A percentile compares a stretch with the other conserved stretches of the same genome.
Evolutionary conservation across 2,329 filamentous ascomycete species (phyloP).

Genomic region (Ceratocystiopsis minuta): DNA sequence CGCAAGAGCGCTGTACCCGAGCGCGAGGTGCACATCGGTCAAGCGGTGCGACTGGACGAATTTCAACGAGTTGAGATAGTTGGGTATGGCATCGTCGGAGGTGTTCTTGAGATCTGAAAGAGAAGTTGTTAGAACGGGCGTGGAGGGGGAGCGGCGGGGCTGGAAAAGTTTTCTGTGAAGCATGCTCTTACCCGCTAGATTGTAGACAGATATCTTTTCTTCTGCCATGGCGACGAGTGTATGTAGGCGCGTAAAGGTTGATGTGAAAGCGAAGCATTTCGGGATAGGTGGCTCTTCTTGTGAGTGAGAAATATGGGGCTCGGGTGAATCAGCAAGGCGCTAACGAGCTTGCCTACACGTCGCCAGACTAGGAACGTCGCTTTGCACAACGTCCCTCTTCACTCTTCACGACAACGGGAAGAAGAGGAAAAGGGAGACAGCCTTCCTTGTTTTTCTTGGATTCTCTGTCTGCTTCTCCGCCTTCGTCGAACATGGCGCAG

Average conservation of each 20-base stretch:
- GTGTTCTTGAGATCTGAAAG: slow-evolving; percentile 81
- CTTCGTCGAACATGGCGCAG: slow-evolving; percentile 52
- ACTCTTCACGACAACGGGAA: background rate
- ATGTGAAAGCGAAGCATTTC: background rate
- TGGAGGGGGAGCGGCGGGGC: too few species aligned
- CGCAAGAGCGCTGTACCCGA: slow-evolving; percentile 69
- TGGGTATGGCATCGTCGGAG: slow-evolving; percentile 81
- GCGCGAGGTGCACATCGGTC: slow-evolving; percentile 60
- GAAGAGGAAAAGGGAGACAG: background rate
- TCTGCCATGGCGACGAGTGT: slow-evolving; percentile 20
- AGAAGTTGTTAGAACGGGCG: background rate
- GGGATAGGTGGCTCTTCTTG: slow-evolving; percentile 6
- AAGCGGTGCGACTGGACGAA: slow-evolving; percentile 71
- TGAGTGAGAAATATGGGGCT: too few species aligned
- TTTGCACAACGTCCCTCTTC: too few species aligned
- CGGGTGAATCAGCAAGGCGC: too few species aligned
- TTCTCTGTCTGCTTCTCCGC: background rate
- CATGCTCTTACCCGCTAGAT: slow-evolving; percentile 39
- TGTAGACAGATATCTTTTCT: slow-evolving; percentile 49
- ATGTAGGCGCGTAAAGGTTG: background rate
- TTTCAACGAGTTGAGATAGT: slow-evolving; percentile 77
- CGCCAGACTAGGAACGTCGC: too few species aligned
- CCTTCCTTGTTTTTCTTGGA: background rate
- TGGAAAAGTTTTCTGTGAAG: too few species aligned
- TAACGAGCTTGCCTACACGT: too few species aligned